These are phyloP conservation scores for Furcasterigmium sp. DNA, from an alignment of 2,329 filamentous ascomycete species.

Conservation along the genomic window DNA sequence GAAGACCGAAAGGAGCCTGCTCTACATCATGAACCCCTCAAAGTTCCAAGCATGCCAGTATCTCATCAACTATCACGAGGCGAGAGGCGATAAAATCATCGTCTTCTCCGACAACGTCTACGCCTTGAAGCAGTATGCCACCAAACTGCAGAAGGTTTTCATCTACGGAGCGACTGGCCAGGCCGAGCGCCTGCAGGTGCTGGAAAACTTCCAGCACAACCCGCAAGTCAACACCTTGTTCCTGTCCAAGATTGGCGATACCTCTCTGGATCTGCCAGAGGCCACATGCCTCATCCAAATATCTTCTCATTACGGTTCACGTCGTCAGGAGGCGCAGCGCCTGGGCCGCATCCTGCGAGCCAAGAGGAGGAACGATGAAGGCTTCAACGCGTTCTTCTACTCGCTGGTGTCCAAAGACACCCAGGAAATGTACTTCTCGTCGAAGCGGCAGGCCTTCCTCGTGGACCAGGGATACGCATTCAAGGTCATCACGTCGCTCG, in stretches of 20 bases:
- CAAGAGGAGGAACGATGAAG: conserved; percentile 93
- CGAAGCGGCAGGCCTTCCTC: conserved; percentile 92
- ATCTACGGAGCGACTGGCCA: conserved; percentile 89
- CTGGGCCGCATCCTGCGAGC: conserved; percentile 89
- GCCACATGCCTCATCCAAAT: conserved; percentile 97
- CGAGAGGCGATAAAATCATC: conserved; percentile 92
- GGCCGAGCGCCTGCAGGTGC: conserved; percentile 75
- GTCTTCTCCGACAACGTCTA: conserved; percentile 98
- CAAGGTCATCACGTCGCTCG: conserved; percentile 94
- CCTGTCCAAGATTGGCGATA: conserved; percentile 95
- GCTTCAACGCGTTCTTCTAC: conserved; percentile 99
- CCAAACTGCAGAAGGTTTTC: conserved; percentile 78
- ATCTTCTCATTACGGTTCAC: conserved; percentile 93
- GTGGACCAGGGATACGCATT: conserved; percentile 98
- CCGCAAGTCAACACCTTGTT: conserved; percentile 88
- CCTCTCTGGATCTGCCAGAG: conserved; percentile 93
- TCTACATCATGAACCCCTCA: conserved; percentile 96
- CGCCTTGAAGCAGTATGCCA: conserved; percentile 79
- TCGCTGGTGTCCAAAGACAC: conserved; percentile 96
- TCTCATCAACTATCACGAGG: conserved; percentile 96
- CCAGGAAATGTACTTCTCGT: conserved; percentile 95
- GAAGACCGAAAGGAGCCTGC: conserved; percentile 48
- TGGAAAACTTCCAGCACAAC: conserved; percentile 95
- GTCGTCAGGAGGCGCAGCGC: conserved; percentile 91
- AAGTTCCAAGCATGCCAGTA: conserved; percentile 98